phyloP scores from a whole-genome alignment of 176 grass and related monocot species.

The Otatea glauca region DNA sequence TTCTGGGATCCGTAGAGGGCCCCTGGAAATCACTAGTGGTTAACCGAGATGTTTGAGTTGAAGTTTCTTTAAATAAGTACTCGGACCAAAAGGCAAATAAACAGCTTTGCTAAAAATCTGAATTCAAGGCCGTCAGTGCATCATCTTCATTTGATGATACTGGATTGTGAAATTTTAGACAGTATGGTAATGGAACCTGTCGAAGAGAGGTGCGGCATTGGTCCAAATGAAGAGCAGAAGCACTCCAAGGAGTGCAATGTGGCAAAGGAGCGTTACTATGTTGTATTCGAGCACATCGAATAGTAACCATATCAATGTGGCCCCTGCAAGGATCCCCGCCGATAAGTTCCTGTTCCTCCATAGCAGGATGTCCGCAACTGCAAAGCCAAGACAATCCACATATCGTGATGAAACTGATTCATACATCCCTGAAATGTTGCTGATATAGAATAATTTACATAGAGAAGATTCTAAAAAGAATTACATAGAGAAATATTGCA shows the following conservation, averaged over 20 bases:
- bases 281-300: slow-evolving; percentile 89
- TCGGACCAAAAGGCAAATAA: background rate
- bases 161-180: background rate
- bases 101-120: background rate
- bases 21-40: slow-evolving; percentile 38
- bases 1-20: slow-evolving; percentile 62
- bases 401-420: background rate
- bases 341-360: slow-evolving; percentile 78
- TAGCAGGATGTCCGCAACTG: slow-evolving; percentile 84
- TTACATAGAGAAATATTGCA: background rate
- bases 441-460: background rate
- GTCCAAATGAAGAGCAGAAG: slow-evolving; percentile 75
- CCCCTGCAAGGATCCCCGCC: slow-evolving; percentile 67
- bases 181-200: slow-evolving; percentile 46
- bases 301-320: slow-evolving; percentile 71
- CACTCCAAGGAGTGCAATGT: slow-evolving; percentile 72
- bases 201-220: slow-evolving; percentile 53
- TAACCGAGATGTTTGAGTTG: background rate
- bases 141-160: background rate
- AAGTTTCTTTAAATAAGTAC: background rate
- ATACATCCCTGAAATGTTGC: background rate
- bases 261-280: slow-evolving; percentile 68
- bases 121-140: background rate
- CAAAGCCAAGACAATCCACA: background rate
- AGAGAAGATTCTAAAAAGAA: too few species aligned